Base-by-base conservation (phyloP, 106 monocot species). In the Hemerocallis citrina region DNA sequence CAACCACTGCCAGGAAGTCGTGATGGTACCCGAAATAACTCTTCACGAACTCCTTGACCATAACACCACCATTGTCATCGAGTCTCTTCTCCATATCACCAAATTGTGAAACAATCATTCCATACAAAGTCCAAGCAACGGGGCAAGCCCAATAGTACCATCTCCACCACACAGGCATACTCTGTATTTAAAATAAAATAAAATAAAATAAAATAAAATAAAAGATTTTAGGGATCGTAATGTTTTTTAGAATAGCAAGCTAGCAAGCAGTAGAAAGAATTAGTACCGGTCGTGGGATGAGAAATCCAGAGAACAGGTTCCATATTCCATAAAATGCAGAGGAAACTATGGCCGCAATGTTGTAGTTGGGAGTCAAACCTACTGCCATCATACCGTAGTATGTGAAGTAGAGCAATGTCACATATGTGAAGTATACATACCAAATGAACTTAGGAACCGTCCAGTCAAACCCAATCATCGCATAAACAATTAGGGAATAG, bases 61-160 rank as follows among this genome's bases (percentile, higher is more conserved):
- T 81, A 0, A 2, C 3, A 45, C 64, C 67, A 2, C 44, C 76
- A 35, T 31, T 58, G 0, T 71, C 67, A n/a, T n/a, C n/a, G 29
- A 88, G 23, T 17, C 0, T 8, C 0, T 49, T 29, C 1, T 66
- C 8, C 22, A 67, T 9, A 33, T 79, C 73, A 22, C 89, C 93
- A 57, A 66, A 93, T 74, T 89, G 93, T 1, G 93, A 93, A 17
- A 63, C 77, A 0, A 85, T 56, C 25, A 93, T 56, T n/a, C 93
- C 93, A 59, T 89, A 89, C 24, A 89, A 33, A 0, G 82, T 85
- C 88, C 88, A 89, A 3, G 89, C 52, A 13, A 88, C 74, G 0
- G 88, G 92, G 57, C 84, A 81, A n/a, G 65, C 70, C 92, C 92
- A 93, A 14, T 57, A 72, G 54, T 82, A 93, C 93, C 93, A 93